These are phyloP conservation scores for Euphorbia lathyris DNA, from an alignment of 345 rosid species.

Conservation along the genomic window DNA sequence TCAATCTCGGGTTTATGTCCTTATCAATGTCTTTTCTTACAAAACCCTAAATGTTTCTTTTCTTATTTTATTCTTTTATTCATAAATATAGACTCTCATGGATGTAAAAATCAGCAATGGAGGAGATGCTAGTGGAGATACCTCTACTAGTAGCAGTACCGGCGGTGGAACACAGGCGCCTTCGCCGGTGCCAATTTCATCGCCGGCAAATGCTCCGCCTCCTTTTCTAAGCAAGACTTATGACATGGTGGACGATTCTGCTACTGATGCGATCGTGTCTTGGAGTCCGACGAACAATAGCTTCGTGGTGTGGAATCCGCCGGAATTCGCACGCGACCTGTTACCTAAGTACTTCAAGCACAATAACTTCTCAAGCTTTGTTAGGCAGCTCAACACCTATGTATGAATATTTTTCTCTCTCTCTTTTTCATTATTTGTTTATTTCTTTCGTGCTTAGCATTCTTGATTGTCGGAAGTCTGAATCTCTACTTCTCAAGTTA, in stretches of 20 bases:
- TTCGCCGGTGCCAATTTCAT: constrained; percentile 30
- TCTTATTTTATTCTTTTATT: not conserved
- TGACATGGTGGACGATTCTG: constrained; percentile 88
- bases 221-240: constrained; percentile 90
- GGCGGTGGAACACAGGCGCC: constrained; percentile 18
- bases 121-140: constrained; percentile 20
- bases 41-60: constrained; percentile 2
- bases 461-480: too few species aligned
- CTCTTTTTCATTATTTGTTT: not conserved
- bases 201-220: constrained; percentile 50
- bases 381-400: constrained; percentile 85
- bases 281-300: constrained; percentile 81
- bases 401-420: constrained; percentile 32
- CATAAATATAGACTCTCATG: not conserved
- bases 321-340: constrained; percentile 77
- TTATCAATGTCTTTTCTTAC: not conserved
- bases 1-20: constrained; percentile 11
- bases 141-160: constrained; percentile 25
- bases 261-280: constrained; percentile 68
- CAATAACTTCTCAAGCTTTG: constrained; percentile 89
- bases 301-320: constrained; percentile 84
- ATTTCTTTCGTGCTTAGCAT: not conserved
- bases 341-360: constrained; percentile 88
- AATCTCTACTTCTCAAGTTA: too few species aligned
- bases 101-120: constrained; percentile 9